phyloP scores from a whole-genome alignment of 768 basidiomycete species.

The Podaxis sp. region DNA sequence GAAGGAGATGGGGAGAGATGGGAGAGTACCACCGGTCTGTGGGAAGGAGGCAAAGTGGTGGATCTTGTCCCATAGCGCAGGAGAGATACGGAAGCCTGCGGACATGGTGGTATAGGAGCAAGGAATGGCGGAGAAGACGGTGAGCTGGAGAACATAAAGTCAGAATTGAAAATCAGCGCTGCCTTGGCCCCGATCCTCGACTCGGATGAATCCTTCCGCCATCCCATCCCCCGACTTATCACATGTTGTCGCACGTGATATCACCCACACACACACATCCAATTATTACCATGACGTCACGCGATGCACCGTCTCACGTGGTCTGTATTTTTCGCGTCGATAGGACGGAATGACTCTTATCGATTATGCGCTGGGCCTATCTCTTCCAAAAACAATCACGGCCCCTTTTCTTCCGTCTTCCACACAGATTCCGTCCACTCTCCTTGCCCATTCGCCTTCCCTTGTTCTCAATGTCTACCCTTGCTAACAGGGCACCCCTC shows the following conservation, averaged over 20 bases:
- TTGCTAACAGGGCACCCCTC: conserved; percentile 23
- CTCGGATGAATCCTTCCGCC: neutral
- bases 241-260: neutral
- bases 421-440: neutral
- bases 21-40: conserved; percentile 78
- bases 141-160: neutral
- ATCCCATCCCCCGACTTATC: neutral
- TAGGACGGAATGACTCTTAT: neutral
- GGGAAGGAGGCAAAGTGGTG: conserved; percentile 91
- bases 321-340: neutral
- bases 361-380: neutral
- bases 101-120: conserved; percentile 37
- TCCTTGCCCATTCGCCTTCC: neutral
- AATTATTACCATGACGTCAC: neutral
- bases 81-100: conserved; percentile 70
- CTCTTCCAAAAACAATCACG: conserved; percentile 7
- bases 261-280: too few relatives aligned
- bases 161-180: neutral
- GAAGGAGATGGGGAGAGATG: conserved; percentile 32
- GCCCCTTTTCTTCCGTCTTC: neutral
- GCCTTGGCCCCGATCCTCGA: neutral
- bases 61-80: conserved; percentile 85
- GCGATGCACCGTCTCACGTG: neutral
- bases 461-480: neutral
- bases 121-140: neutral